Percentiles rank a stretch among this genome's conserved stretches.
These are phyloP conservation scores for Alternaria tenuissima DNA, from an alignment of 2,329 filamentous ascomycete genomes.

Conservation along the genomic window DNA sequence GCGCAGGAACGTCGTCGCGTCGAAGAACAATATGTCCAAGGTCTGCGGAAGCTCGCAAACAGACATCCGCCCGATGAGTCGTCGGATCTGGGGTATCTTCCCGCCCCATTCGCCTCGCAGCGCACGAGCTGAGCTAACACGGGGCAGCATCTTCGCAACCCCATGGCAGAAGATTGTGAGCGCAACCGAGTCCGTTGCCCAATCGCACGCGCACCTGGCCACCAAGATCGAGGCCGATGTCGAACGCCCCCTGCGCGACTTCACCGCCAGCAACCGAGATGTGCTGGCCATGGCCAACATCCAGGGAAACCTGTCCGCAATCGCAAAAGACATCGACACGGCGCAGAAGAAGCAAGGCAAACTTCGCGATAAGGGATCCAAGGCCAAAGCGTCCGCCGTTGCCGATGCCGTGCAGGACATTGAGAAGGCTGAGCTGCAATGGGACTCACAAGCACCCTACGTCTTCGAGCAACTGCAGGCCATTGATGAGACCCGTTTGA, in stretches of 20 bases:
- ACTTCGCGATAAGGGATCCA: conserved; percentile 78
- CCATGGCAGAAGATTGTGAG: conserved; percentile 90
- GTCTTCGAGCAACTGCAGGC: conserved; percentile 93
- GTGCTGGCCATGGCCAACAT: conserved; percentile 83
- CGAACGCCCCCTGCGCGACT: conserved; percentile 81
- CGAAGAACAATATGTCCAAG: conserved; percentile 87
- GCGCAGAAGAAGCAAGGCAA: conserved; percentile 88
- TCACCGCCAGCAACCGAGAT: conserved; percentile 74
- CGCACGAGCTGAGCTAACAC: conserved; percentile 40
- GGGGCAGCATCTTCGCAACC: conserved; percentile 79
- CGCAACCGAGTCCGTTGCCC: conserved; percentile 80
- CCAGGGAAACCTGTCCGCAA: conserved; percentile 77
- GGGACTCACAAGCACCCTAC: conserved; percentile 93
- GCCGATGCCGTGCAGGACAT: conserved; percentile 76
- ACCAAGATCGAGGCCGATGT: conserved; percentile 87
- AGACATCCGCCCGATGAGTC: conserved; percentile 77
- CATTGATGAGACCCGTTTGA: conserved; percentile 86
- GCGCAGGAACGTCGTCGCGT: conserved; percentile 86
- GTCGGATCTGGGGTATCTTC: conserved; percentile 83
- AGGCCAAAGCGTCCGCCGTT: conserved; percentile 78
- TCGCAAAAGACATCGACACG: conserved; percentile 85
- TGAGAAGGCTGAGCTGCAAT: conserved; percentile 81
- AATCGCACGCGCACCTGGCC: conserved; percentile 82
- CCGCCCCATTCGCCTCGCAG: neutral
- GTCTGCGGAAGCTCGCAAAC: conserved; percentile 80